phyloP scores from a whole-genome alignment of 164 flowering plant genomes.

The Annona cherimola region DNA sequence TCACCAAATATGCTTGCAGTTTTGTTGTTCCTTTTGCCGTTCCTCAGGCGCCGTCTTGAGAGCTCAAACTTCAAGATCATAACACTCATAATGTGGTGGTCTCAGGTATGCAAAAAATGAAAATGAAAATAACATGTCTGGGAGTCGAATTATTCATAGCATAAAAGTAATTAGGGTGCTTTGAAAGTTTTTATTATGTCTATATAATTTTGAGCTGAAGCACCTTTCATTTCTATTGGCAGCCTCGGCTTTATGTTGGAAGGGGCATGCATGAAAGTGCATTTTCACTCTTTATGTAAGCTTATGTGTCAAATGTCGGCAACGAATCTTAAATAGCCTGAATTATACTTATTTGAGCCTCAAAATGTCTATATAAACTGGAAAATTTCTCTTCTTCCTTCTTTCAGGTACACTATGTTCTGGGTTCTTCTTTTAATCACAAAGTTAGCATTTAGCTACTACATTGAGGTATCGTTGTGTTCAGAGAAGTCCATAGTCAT shows the following conservation, averaged over 20 bases:
- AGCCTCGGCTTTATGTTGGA: conserved; percentile 98
- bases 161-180: neutral
- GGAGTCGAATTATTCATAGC: neutral
- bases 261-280: conserved; percentile 98
- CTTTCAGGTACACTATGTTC: conserved; percentile 81
- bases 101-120: conserved; percentile 51
- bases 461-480: conserved; percentile 86
- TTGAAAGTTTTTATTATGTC: neutral
- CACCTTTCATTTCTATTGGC: conserved; percentile 19
- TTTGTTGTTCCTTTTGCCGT: conserved; percentile 72
- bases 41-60: conserved; percentile 78
- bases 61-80: conserved; percentile 71
- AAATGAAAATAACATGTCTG: too few species aligned
- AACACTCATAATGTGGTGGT: conserved; percentile 99
- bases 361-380: neutral
- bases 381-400: neutral
- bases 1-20: conserved; percentile 89
- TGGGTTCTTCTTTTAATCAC: conserved; percentile 88
- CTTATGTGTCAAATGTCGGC: neutral
- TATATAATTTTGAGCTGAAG: conserved; percentile 1
- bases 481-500: too few species aligned
- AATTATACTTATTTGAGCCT: neutral
- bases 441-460: conserved; percentile 89
- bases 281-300: conserved; percentile 91
- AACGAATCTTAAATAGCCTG: neutral